Evolutionary conservation across 2,329 filamentous ascomycete species (phyloP).

Genomic region (Bertia moriformis): DNA sequence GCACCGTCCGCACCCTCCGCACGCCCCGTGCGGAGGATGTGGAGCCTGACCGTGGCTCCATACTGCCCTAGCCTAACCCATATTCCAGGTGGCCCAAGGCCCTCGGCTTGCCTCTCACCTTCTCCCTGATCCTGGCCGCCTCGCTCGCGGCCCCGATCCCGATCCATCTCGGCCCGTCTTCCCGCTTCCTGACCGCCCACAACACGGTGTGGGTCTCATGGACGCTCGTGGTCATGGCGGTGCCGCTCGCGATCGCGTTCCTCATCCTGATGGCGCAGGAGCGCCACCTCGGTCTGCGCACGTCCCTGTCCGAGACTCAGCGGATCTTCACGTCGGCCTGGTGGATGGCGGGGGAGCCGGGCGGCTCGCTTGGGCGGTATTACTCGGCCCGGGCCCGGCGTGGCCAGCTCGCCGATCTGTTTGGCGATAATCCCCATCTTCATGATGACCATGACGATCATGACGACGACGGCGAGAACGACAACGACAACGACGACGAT

Average conservation of each 20-base stretch:
- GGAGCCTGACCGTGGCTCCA: too few species aligned
- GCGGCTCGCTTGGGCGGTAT: constrained; percentile 5
- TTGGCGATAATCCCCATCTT: too few species aligned
- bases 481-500: constrained; percentile 20
- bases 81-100: too few species aligned
- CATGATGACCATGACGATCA: too few species aligned
- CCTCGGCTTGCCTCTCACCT: constrained; percentile 49
- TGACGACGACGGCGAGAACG: too few species aligned
- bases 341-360: neutral
- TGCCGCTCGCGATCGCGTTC: constrained; percentile 53
- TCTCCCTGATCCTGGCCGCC: constrained; percentile 43
- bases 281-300: constrained; percentile 44
- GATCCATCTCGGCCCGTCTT: constrained; percentile 37
- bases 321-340: constrained; percentile 24
- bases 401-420: constrained; percentile 45
- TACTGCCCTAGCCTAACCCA: too few species aligned
- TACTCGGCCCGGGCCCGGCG: constrained; percentile 23
- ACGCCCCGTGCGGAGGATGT: constrained; percentile 31
- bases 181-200: constrained; percentile 38
- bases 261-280: constrained; percentile 48
- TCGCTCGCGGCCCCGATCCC: constrained; percentile 44
- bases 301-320: constrained; percentile 50
- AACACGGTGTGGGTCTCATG: constrained; percentile 58
- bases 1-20: neutral
- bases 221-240: constrained; percentile 57